Base-by-base conservation (phyloP, 805 yeast species). In the Suhomyces sp. region DNA sequence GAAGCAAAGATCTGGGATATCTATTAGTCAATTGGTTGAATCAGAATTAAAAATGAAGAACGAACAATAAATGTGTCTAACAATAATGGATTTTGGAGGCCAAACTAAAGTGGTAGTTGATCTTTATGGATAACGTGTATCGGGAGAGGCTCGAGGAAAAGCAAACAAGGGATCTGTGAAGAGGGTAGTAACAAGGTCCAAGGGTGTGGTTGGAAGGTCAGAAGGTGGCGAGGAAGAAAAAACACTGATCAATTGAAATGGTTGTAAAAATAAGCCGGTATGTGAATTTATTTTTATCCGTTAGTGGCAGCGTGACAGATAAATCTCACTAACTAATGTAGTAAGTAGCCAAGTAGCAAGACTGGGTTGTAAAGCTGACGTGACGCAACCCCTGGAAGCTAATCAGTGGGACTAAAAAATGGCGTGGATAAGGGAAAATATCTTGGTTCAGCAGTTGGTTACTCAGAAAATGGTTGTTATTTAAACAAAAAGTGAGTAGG, bases 391-490 rank as follows among this genome's bases (percentile, higher is more conserved):
- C 38, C 15, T 19, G 23, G 38, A 33, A 26, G 33, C 49, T 36
- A 47, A 46, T 22, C 19, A 33, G 36, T 19, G 19, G 44, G 41
- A 6, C 40, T 26, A n/a, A 19, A 47, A 38, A 36, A 47, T 19
- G 49, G 17, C 45, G 45, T 47, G 23, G 47, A 48, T 41, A 42
- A 42, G 51, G 19, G 38, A 41, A 48, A 48, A 24, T 41, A 13
- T 12, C 10, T 31, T 9, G 27, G 40, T 22, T 22, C 33, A 24
- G 27, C 48, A 33, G 48, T 19, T 29, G 50, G 46, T 40, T 40
- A 35, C 38, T 31, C 15, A 48, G 51, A 48, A 48, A 48, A 38
- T 42, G 51, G 51, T 29, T 41, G 44, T 48, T 48, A 48, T 48
- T 48, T 48, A 48, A 48, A 48, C 44, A 47, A 47, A 42, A 38